Evolutionary conservation across 352 stramenopile species (phyloP), one percentile per base, ranked within the genome.

Genomic region (Bremia lactucae): DNA sequence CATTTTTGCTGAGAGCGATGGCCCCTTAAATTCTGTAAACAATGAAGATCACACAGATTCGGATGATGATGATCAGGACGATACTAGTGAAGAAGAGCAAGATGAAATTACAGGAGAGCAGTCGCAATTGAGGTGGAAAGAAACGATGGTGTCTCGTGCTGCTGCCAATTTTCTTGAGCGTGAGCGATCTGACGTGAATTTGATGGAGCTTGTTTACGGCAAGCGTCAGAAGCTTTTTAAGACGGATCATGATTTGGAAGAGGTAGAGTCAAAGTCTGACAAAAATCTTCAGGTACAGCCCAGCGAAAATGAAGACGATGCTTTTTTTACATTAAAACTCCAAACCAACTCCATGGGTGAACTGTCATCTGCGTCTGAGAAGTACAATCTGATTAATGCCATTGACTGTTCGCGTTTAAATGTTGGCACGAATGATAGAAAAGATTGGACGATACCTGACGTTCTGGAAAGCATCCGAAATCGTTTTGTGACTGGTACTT

Each of bases 401-500:
- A 55, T 91, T 26, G 79, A 91, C 41, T 88, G 74, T 42, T 87
- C 77, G 8, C 76, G 83, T 33, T 68, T 96, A 41, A 75, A 94
- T 42, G 48, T 85, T 21, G 71, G 52, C 16, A 34, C 39, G 3
- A 66, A 86, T 10, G 78, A 94, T 31, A 35, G 77, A 22, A 80
- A 88, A 20, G 83, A 87, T 31, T 89, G 81, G 79, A 58, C 65
- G 3, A 65, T 88, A 50, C 62, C 64, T 0, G 73, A 91, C 35
- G 56, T 87, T 6, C 62, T 94, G 2, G 65, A 94, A 47, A 62
- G 74, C 20, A 82, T 93, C 25, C 83, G 81, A 41, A 70, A 97
- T 49, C 96, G 94, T 33, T 98, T 98, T 59, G 95, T 98, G 2
- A 98, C 95, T 38, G 94, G 95, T n/a, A 94, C 93, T 18, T 98